These are phyloP conservation scores for Panicum virgatum DNA, from an alignment of 202 grass and related monocot species.

Conservation along the genomic window DNA sequence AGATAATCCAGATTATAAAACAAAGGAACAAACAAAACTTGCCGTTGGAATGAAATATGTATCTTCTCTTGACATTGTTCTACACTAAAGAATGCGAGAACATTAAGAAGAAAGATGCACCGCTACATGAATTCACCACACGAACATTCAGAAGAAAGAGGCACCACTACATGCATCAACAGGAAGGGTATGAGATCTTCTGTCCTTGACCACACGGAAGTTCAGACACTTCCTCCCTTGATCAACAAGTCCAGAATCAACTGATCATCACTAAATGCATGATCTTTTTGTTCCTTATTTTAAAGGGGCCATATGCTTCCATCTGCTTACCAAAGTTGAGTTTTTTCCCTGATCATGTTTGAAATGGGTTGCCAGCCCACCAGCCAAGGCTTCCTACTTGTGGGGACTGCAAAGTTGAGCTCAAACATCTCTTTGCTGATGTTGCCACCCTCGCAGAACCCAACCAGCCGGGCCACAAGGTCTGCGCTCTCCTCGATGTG, in stretches of 20 bases:
- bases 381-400: slow-evolving; percentile 82
- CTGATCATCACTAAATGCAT: background rate
- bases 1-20: background rate
- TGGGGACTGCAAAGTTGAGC: slow-evolving; percentile 74
- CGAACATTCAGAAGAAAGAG: background rate
- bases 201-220: slow-evolving; percentile 36
- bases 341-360: slow-evolving; percentile 75
- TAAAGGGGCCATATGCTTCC: background rate
- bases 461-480: slow-evolving; percentile 82
- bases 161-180: background rate
- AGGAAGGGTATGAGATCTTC: background rate
- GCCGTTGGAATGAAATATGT: background rate
- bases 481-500: slow-evolving; percentile 79
- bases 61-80: background rate
- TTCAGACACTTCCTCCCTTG: slow-evolving; percentile 7
- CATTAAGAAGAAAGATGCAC: no score
- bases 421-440: slow-evolving; percentile 98
- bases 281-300: background rate
- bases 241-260: slow-evolving; percentile 23
- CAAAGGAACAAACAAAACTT: background rate
- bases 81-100: slow-evolving; percentile 17
- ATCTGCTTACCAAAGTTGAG: slow-evolving; percentile 46
- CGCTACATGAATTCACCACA: background rate
- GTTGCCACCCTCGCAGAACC: slow-evolving; percentile 88
- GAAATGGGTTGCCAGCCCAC: slow-evolving; percentile 92